These are phyloP conservation scores for Coniochaeta pulveracea DNA, from an alignment of 2,329 filamentous ascomycete genomes.

Conservation along the genomic window DNA sequence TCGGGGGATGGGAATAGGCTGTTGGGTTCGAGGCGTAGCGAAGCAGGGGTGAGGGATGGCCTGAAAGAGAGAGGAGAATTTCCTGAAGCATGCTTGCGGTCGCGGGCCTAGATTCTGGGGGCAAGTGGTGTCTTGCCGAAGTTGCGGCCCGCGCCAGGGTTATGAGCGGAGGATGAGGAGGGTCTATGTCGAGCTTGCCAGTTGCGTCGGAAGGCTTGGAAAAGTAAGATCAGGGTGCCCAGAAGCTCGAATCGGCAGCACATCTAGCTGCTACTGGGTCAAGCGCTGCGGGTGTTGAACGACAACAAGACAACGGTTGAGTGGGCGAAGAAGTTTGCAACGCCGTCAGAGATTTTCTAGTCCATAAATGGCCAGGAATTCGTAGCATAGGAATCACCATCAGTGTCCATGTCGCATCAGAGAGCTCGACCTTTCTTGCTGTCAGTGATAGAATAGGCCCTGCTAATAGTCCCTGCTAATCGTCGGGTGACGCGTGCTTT, in stretches of 20 bases:
- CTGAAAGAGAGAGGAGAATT: slow-evolving; percentile 90
- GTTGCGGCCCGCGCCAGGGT: slow-evolving; percentile 4
- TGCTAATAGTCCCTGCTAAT: too few relatives aligned
- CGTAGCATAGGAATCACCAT: too few relatives aligned
- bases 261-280: slow-evolving; percentile 28
- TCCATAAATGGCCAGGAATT: too few relatives aligned
- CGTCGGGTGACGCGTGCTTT: too few relatives aligned
- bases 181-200: slow-evolving; percentile 10
- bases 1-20: slow-evolving; percentile 20
- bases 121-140: neutral
- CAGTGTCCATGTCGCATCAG: too few relatives aligned
- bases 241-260: slow-evolving; percentile 41
- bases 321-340: too few relatives aligned
- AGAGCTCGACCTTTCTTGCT: too few relatives aligned
- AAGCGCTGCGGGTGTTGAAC: too few relatives aligned
- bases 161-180: slow-evolving; percentile 6
- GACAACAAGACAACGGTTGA: too few relatives aligned
- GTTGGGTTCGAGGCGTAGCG: slow-evolving; percentile 35
- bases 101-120: neutral
- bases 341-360: too few relatives aligned
- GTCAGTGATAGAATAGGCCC: too few relatives aligned
- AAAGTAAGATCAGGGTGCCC: slow-evolving; percentile 34
- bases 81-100: slow-evolving; percentile 76
- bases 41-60: slow-evolving; percentile 84
- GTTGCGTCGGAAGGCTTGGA: slow-evolving; percentile 29